phyloP scores from a whole-genome alignment of 2,329 filamentous ascomycete genomes.

The Aurifilum marmelostoma region DNA sequence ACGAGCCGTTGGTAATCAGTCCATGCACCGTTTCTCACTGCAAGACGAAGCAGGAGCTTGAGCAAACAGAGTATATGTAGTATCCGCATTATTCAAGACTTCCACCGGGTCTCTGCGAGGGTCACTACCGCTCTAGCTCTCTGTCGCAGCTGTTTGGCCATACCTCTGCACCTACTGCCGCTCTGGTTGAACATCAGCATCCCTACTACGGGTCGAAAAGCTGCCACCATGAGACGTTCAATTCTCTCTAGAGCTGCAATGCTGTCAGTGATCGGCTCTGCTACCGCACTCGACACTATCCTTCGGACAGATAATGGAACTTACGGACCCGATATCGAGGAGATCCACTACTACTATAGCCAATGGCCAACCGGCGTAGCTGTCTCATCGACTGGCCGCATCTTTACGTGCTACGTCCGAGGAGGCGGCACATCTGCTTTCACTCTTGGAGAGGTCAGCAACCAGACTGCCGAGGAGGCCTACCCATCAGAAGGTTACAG shows the following conservation, averaged over 20 bases:
- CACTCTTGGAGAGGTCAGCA: slow-evolving; percentile 51
- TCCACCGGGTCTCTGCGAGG: neutral
- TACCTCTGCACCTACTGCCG: neutral
- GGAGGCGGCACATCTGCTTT: slow-evolving; percentile 45
- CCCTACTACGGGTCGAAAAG: neutral
- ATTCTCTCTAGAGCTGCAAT: neutral
- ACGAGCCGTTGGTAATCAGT: neutral
- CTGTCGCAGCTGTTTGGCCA: neutral
- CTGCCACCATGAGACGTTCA: neutral
- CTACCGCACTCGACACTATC: neutral
- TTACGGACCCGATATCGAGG: slow-evolving; percentile 50
- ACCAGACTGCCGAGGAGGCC: slow-evolving; percentile 49
- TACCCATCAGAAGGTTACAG: slow-evolving; percentile 36
- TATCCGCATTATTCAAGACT: neutral
- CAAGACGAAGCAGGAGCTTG: neutral
- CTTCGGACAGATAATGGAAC: slow-evolving; percentile 45
- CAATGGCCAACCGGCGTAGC: slow-evolving; percentile 51
- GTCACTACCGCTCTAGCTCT: neutral
- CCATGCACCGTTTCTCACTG: neutral
- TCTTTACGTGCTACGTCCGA: slow-evolving; percentile 51
- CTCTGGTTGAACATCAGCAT: neutral
- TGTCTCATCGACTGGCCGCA: slow-evolving; percentile 44
- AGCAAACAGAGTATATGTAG: neutral
- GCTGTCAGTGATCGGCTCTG: neutral
- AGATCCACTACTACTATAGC: slow-evolving; percentile 52